These are phyloP conservation scores for Phycomyces nitens DNA, from an alignment of 192 early-diverging fungal genomes.

Conservation along the genomic window DNA sequence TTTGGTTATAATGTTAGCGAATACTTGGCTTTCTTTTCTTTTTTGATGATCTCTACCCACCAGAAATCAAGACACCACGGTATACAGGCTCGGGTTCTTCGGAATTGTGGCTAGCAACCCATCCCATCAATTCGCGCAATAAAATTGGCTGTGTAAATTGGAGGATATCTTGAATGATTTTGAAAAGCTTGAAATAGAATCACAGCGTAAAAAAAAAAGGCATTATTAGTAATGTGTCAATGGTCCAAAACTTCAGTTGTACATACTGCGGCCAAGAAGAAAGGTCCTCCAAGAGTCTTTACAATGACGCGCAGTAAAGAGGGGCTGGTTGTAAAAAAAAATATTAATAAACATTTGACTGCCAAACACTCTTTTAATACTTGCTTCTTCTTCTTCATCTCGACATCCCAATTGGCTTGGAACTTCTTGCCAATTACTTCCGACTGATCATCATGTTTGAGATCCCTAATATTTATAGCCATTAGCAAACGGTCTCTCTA, in stretches of 20 bases:
- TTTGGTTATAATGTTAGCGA: background rate
- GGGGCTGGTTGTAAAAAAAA: conserved; percentile 43
- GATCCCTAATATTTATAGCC: conserved; percentile 31
- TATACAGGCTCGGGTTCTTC: conserved; percentile 55
- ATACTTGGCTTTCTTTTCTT: background rate
- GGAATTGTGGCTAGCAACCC: conserved; percentile 54
- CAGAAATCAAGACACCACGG: conserved; percentile 72
- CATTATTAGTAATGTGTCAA: too few species aligned
- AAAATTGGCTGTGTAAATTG: conserved; percentile 76
- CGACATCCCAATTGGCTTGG: conserved; percentile 58
- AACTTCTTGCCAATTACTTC: conserved; percentile 58
- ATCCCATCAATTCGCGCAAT: conserved; percentile 62
- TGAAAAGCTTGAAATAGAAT: conserved; percentile 52
- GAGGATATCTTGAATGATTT: conserved; percentile 67
- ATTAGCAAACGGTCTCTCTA: too few species aligned
- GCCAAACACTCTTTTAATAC: too few species aligned
- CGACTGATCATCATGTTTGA: conserved; percentile 58
- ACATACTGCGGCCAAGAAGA: conserved; percentile 59
- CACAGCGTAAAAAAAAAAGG: too few species aligned
- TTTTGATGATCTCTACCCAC: conserved; percentile 13
- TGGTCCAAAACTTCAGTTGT: too few species aligned
- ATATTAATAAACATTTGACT: background rate
- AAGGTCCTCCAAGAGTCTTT: conserved; percentile 56
- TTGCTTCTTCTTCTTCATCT: conserved; percentile 53
- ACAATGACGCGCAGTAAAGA: conserved; percentile 62